phyloP scores from a whole-genome alignment of 2,329 filamentous ascomycete genomes.

The Diaporthe capsici region DNA sequence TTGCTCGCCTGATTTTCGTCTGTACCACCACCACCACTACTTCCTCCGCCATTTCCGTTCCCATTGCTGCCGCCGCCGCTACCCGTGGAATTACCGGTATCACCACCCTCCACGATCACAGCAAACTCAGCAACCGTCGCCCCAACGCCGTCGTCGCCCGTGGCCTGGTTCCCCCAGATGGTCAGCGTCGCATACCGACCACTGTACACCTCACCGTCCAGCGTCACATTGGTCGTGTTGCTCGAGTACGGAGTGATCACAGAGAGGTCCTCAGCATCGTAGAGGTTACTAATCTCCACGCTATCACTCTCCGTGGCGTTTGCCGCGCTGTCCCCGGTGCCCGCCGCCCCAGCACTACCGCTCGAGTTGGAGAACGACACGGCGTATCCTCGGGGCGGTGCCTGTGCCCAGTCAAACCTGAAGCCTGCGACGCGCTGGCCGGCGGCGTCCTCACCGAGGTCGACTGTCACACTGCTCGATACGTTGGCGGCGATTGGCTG shows the following conservation, averaged over 20 bases:
- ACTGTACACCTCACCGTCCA: slow-evolving; percentile 28
- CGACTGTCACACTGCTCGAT: slow-evolving; percentile 36
- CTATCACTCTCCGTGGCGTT: slow-evolving; percentile 30
- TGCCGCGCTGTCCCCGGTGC: background rate
- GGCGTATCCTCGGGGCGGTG: slow-evolving; percentile 34
- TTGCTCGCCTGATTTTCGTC: background rate
- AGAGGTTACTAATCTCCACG: slow-evolving; percentile 34
- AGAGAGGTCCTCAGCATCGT: background rate
- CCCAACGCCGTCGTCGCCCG: slow-evolving; percentile 31
- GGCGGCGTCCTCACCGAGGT: slow-evolving; percentile 25
- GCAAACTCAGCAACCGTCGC: slow-evolving; percentile 40
- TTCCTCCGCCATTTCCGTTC: background rate
- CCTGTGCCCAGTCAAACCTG: slow-evolving; percentile 41
- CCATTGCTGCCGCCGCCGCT: background rate
- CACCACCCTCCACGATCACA: slow-evolving; percentile 25
- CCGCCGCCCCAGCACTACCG: background rate
- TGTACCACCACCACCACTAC: background rate
- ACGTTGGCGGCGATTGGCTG: slow-evolving; percentile 37
- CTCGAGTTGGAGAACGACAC: slow-evolving; percentile 36
- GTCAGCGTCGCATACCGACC: slow-evolving; percentile 38
- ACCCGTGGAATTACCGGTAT: background rate
- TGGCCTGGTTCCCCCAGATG: slow-evolving; percentile 40
- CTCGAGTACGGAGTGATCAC: slow-evolving; percentile 34
- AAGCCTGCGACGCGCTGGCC: slow-evolving; percentile 34
- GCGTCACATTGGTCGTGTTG: slow-evolving; percentile 41